These are phyloP conservation scores for Chrysoporthe cubensis DNA, from an alignment of 2,329 filamentous ascomycete species.

Conservation along the genomic window DNA sequence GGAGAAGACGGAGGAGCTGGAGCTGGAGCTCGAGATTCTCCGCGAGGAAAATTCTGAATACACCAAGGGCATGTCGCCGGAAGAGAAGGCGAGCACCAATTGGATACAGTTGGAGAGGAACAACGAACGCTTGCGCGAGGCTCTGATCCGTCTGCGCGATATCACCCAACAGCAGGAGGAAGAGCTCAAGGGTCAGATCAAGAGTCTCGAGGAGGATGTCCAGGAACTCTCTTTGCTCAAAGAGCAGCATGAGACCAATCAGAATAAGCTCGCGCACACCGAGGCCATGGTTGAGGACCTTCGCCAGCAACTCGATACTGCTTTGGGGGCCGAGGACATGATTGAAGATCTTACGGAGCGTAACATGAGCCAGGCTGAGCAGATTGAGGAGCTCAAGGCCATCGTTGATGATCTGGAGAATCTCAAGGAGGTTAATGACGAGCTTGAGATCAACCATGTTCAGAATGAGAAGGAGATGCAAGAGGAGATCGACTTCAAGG, in stretches of 20 bases:
- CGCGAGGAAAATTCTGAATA: constrained; percentile 86
- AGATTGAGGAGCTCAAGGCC: constrained; percentile 80
- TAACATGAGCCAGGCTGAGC: constrained; percentile 81
- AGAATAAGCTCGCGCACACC: constrained; percentile 72
- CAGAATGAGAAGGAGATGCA: constrained; percentile 94
- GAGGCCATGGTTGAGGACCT: constrained; percentile 83
- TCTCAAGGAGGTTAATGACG: constrained; percentile 90
- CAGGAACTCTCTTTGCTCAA: constrained; percentile 69
- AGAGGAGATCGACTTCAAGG: constrained; percentile 88
- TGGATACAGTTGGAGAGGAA: constrained; percentile 92
- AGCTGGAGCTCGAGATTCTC: constrained; percentile 85
- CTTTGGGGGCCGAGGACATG: constrained; percentile 87
- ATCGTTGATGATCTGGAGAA: constrained; percentile 87
- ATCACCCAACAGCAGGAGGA: constrained; percentile 84
- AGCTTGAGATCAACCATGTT: constrained; percentile 90
- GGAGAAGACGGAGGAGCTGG: constrained; percentile 77
- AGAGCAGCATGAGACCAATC: constrained; percentile 69
- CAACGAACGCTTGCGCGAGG: constrained; percentile 85
- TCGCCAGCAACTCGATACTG: constrained; percentile 87
- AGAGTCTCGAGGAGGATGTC: constrained; percentile 72
- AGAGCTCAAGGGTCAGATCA: constrained; percentile 76
- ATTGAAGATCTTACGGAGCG: constrained; percentile 89
- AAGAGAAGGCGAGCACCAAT: constrained; percentile 83
- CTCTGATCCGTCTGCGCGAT: constrained; percentile 81
- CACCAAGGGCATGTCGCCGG: constrained; percentile 80